phyloP scores from a whole-genome alignment of 805 yeast species.

The Isabelozyma pseudorhagii region DNA sequence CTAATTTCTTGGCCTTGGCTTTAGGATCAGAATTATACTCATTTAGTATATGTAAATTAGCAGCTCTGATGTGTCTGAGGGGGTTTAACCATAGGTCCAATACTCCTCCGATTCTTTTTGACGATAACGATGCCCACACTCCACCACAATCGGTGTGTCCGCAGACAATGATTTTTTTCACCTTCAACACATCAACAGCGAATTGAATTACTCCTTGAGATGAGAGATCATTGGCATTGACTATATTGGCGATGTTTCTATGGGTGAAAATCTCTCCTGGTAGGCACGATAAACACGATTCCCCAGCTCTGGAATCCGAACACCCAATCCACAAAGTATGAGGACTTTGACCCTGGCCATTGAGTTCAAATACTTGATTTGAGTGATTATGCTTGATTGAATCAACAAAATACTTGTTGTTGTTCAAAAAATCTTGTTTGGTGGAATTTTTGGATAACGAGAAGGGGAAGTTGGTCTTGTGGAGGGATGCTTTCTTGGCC shows the following conservation, averaged over 20 bases:
- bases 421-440: conserved; percentile 45
- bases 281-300: conserved; percentile 65
- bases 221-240: conserved; percentile 68
- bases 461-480: conserved; percentile 37
- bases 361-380: conserved; percentile 50
- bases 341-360: conserved; percentile 85
- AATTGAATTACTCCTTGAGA: conserved; percentile 80
- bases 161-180: conserved; percentile 77
- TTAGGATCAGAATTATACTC: conserved; percentile 45
- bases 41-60: conserved; percentile 49
- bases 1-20: conserved; percentile 57
- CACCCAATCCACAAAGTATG: conserved; percentile 94
- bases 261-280: conserved; percentile 93
- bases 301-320: conserved; percentile 88
- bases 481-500: neutral
- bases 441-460: conserved; percentile 47
- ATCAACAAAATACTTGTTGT: conserved; percentile 47
- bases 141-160: conserved; percentile 98
- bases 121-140: conserved; percentile 71
- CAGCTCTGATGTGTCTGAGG: conserved; percentile 66
- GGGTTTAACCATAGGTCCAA: conserved; percentile 72
- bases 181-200: conserved; percentile 81
- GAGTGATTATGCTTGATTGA: conserved; percentile 50
- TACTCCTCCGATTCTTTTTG: conserved; percentile 62
- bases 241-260: conserved; percentile 81